A percentile compares a stretch with the other conserved stretches of the same genome.
Conservation (phyloP, 768 basidiomycete genomes). For the Pleurotus giganteus region DNA sequence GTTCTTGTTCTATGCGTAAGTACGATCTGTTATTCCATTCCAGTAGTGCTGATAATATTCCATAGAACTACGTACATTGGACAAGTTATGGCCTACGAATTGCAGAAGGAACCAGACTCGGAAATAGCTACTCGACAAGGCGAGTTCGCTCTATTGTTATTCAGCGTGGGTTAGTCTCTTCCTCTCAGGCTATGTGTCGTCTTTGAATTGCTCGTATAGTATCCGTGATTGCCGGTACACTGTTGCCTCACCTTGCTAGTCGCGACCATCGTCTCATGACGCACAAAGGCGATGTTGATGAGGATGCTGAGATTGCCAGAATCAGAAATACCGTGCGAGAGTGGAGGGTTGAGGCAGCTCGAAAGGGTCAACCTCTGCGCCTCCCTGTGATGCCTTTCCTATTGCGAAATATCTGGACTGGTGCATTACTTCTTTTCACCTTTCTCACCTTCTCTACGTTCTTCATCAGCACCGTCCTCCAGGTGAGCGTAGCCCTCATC, state of each 20-base stretch:
- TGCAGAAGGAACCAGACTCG: conserved; percentile 68
- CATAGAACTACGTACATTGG: conserved; percentile 88
- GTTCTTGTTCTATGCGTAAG: conserved; percentile 88
- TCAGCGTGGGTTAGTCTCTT: conserved; percentile 71
- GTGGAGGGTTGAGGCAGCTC: conserved; percentile 85
- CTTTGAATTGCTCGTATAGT: conserved; percentile 42
- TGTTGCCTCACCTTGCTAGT: conserved; percentile 78
- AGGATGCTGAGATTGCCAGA: conserved; percentile 70
- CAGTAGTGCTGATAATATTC: background rate
- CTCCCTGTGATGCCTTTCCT: conserved; percentile 90
- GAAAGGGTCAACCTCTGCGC: conserved; percentile 68
- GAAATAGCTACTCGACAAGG: conserved; percentile 86
- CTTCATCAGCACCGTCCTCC: conserved; percentile 77
- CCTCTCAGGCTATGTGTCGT: background rate
- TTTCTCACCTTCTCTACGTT: conserved; percentile 81
- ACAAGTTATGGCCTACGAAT: conserved; percentile 87
- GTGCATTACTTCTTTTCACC: conserved; percentile 78
- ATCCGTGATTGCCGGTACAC: conserved; percentile 77
- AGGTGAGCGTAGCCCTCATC: conserved; percentile 37
- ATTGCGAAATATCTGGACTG: conserved; percentile 91
- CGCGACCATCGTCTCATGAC: conserved; percentile 81
- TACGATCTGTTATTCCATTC: conserved; percentile 8
- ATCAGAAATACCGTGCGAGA: conserved; percentile 68
- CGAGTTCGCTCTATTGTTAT: conserved; percentile 85
- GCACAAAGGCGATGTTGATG: conserved; percentile 67